phyloP scores from a whole-genome alignment of 202 grass and related monocot genomes.

The Schoenoplectus tabernaemontani region DNA sequence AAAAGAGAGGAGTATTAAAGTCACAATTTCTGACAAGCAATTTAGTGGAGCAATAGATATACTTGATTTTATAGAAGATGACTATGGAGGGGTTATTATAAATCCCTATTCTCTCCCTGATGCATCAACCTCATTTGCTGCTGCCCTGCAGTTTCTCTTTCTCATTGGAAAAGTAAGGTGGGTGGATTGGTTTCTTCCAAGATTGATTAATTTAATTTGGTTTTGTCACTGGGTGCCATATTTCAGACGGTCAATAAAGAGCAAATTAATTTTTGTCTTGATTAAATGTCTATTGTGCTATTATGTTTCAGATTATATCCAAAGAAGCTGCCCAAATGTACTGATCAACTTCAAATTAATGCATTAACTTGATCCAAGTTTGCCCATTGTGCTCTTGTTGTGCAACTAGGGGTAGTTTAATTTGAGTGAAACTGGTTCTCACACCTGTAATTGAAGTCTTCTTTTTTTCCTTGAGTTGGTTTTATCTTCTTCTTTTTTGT shows the following conservation, averaged over 20 bases:
- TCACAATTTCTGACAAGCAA: conserved; percentile 23
- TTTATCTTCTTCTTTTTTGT: conserved; percentile 26
- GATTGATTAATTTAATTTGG: background rate
- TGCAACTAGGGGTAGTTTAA: background rate
- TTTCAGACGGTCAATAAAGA: background rate
- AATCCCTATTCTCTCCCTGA: conserved; percentile 37
- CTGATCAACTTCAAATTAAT: background rate
- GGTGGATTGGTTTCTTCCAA: background rate
- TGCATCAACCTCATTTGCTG: conserved; percentile 40
- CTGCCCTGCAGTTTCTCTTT: conserved; percentile 38
- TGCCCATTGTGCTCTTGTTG: background rate
- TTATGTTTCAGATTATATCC: background rate
- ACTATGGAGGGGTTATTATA: conserved; percentile 51
- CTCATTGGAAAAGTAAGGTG: conserved; percentile 46
- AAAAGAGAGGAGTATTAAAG: conserved; percentile 25
- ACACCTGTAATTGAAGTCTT: background rate
- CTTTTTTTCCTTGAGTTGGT: conserved; percentile 4
- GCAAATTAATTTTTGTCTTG: background rate
- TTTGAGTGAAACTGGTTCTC: background rate
- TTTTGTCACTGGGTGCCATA: background rate
- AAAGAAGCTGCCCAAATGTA: background rate
- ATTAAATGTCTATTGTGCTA: background rate
- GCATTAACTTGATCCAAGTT: background rate
- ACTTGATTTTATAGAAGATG: conserved; percentile 52
- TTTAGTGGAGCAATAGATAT: conserved; percentile 28